Evolutionary conservation across 768 basidiomycete species (phyloP).

Genomic region (Lactifluus hygrophoroides): DNA sequence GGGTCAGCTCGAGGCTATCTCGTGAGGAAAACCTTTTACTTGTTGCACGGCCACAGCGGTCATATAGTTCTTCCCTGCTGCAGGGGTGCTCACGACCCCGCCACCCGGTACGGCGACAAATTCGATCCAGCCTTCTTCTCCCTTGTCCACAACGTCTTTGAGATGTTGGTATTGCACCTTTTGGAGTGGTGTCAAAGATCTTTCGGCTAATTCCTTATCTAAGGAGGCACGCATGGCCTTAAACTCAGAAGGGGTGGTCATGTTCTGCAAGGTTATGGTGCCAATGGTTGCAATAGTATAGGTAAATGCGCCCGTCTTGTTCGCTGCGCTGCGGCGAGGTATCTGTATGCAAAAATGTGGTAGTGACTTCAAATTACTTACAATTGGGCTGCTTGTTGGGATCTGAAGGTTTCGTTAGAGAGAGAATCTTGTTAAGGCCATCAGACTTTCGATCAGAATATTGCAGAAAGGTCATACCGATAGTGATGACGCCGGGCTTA

Average conservation of each 20-base stretch:
- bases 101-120: slow-evolving; percentile 17
- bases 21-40: not conserved
- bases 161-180: slow-evolving; percentile 14
- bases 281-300: slow-evolving; percentile 14
- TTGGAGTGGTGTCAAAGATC: slow-evolving; percentile 11
- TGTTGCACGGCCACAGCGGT: slow-evolving; percentile 18
- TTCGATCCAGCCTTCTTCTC: slow-evolving; percentile 18
- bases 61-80: slow-evolving; percentile 8
- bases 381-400: slow-evolving; percentile 12
- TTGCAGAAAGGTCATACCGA: not conserved
- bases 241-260: slow-evolving; percentile 15
- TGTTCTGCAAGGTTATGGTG: slow-evolving; percentile 9
- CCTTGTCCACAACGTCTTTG: slow-evolving; percentile 13
- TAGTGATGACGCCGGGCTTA: slow-evolving; percentile 9
- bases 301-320: slow-evolving; percentile 9
- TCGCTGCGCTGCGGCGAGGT: not conserved
- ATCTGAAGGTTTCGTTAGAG: slow-evolving; percentile 10
- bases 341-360: not conserved
- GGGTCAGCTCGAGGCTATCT: not conserved
- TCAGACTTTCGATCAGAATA: not conserved
- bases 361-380: not conserved
- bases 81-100: slow-evolving; percentile 8
- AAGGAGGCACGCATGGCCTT: slow-evolving; percentile 13
- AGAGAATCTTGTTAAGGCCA: slow-evolving; percentile 5
- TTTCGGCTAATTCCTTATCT: slow-evolving; percentile 8